These are phyloP conservation scores for Phytophthora foliorum DNA, from an alignment of 352 stramenopile genomes.

Conservation along the genomic window DNA sequence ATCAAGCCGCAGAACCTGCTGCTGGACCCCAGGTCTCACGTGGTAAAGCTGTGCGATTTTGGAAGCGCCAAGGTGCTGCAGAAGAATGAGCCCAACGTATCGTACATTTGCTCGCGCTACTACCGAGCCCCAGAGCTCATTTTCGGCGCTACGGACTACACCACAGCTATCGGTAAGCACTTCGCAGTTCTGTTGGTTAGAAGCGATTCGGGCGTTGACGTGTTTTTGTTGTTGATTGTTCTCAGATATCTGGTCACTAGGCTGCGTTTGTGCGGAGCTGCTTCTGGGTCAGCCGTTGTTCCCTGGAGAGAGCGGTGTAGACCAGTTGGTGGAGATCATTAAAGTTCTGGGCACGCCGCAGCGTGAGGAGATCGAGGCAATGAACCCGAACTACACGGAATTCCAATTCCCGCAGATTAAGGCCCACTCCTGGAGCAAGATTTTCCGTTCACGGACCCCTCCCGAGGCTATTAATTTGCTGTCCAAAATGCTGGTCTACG, in stretches of 20 bases:
- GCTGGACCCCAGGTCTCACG: constrained; percentile 96
- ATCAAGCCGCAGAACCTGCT: constrained; percentile 99
- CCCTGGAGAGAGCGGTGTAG: constrained; percentile 98
- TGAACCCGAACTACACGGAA: constrained; percentile 99
- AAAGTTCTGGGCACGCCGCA: constrained; percentile 99
- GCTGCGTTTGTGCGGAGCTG: constrained; percentile 99
- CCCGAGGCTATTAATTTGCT: constrained; percentile 98
- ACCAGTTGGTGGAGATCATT: constrained; percentile 99
- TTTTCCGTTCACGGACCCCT: constrained; percentile 96
- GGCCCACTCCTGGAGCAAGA: constrained; percentile 98
- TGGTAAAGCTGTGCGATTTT: constrained; percentile 99
- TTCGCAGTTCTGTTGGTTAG: background rate
- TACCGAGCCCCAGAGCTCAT: constrained; percentile 99
- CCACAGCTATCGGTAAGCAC: constrained; percentile 94
- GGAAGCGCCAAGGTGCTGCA: constrained; percentile 96
- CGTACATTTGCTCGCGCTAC: constrained; percentile 99
- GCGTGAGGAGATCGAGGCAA: constrained; percentile 98
- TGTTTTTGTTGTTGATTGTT: constrained; percentile 41
- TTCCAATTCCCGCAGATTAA: constrained; percentile 99
- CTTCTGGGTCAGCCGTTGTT: constrained; percentile 98
- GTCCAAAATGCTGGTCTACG: constrained; percentile 97
- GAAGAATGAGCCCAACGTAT: constrained; percentile 98
- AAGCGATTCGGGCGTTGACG: constrained; percentile 2
- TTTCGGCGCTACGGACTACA: constrained; percentile 99
- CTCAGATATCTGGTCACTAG: constrained; percentile 96